Base-by-base conservation (phyloP, 2,329 filamentous ascomycete genomes). In the Ophiostoma tasmaniense region DNA sequence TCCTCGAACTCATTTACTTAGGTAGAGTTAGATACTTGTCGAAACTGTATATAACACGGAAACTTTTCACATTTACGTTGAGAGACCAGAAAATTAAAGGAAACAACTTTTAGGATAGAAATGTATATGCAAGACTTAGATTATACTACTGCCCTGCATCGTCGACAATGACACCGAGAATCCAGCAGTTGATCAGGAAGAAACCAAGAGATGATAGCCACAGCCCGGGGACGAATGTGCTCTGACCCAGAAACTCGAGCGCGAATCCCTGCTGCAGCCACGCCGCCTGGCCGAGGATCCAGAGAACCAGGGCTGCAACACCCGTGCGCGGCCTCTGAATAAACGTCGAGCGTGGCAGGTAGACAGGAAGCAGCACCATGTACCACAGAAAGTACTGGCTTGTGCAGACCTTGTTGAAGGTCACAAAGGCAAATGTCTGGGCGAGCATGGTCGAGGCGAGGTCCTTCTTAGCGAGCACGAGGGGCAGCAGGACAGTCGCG, bases 301-400 rank as follows among this genome's bases (percentile, higher is more conserved):
- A 99, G 4, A 93, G 79, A 1, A 80, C 74, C 6, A 91, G 81
- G 0, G 91, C 91, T 0, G 81, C 74, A 1, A 90, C 70, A 1
- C 95, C 95, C 3, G 90, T 79, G 6, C 75, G 75, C 0, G 86
- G 86, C 2, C 80, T 82, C 4, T 77, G 82, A 0, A 96, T 79
- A 17, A 97, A 83, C 0, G 90, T 89, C 0, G 93, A 97, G 50
- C 80, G 80, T 0, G 94, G 93, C 0, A 99, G 88, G 77, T 97
- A 96, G 66, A 97, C 89, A 0, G 95, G 95, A 2, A 98, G 82
- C 74, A 99, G 91, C 73, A 97, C 87, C 79, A 97, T 89, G 79
- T 99, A 98, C 95, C 95, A 99, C 66, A 99, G 85, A 78, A 99
- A 99, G 78, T 99, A 99, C 92, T 98, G 94, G 75, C 93, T 97